A percentile compares a stretch with the other conserved stretches of the same genome.
Conservation (phyloP, 139 green algal genomes). For the Coelastrella sp. region DNA sequence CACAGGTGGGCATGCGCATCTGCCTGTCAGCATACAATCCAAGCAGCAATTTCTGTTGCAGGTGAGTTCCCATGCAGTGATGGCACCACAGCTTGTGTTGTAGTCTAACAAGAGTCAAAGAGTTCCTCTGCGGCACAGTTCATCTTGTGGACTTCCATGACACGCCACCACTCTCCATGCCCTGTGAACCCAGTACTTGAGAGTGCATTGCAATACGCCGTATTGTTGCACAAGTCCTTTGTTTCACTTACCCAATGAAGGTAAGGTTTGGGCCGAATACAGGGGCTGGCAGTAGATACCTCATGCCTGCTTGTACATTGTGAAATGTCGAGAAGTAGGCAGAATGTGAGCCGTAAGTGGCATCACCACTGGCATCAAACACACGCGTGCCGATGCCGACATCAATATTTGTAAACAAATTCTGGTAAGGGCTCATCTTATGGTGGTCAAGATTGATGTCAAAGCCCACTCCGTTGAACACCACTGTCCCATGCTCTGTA, state of each 20-base stretch:
- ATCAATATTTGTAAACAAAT: constrained; percentile 37
- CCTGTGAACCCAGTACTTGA: background rate
- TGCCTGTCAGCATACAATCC: background rate
- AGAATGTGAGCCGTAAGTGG: constrained; percentile 31
- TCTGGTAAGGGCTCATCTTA: constrained; percentile 19
- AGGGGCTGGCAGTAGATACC: background rate
- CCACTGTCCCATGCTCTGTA: constrained; percentile 38
- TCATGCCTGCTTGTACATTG: constrained; percentile 14
- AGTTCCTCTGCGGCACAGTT: no score
- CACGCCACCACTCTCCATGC: background rate
- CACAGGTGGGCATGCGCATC: background rate
- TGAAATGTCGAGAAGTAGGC: constrained; percentile 26
- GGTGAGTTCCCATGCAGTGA: background rate
- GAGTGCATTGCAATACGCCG: background rate
- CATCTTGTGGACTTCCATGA: no score
- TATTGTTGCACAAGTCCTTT: background rate
- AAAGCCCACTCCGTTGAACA: constrained; percentile 25
- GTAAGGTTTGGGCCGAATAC: constrained; percentile 34
- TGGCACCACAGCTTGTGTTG: no score
- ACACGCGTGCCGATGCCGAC: constrained; percentile 12
- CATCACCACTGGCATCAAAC: constrained; percentile 34
- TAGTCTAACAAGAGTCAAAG: no score
- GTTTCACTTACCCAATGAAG: constrained; percentile 14
- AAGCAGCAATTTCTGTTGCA: background rate
- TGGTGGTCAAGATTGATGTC: constrained; percentile 47